Conservation (phyloP, 2,329 filamentous ascomycete species). For the Pseudogymnoascus sp. region DNA sequence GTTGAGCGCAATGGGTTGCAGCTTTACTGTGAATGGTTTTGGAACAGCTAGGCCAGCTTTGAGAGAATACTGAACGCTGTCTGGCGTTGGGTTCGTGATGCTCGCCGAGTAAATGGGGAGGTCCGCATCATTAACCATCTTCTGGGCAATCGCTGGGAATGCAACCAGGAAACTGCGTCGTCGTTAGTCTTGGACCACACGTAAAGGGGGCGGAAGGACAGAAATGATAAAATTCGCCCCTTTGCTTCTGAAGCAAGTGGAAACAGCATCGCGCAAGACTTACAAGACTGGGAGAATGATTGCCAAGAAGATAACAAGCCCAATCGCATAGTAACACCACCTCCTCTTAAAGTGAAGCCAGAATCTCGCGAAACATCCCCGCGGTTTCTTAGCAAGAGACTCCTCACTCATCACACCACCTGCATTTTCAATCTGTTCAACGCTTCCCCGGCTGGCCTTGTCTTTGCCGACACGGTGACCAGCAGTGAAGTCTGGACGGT, state of each 20-base stretch:
- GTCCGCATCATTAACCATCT: slow-evolving; percentile 31
- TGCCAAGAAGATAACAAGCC: slow-evolving; percentile 31
- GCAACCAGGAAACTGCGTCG: slow-evolving; percentile 31
- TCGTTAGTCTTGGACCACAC: background rate
- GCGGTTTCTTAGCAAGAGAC: background rate
- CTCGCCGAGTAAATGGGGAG: slow-evolving; percentile 31
- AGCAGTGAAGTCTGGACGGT: background rate
- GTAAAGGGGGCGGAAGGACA: background rate
- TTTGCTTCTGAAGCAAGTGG: background rate
- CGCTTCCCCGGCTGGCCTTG: background rate
- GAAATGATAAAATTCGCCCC: background rate
- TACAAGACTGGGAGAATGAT: slow-evolving; percentile 29
- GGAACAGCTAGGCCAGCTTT: slow-evolving; percentile 32
- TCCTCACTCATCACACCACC: background rate
- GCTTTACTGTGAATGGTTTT: slow-evolving; percentile 29
- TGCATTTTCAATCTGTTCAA: slow-evolving; percentile 1
- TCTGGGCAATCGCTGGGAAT: slow-evolving; percentile 35
- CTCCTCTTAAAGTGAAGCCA: slow-evolving; percentile 32
- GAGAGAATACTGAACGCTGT: slow-evolving; percentile 30
- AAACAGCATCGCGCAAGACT: background rate
- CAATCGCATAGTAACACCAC: slow-evolving; percentile 33
- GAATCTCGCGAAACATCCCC: slow-evolving; percentile 18
- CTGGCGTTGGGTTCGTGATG: slow-evolving; percentile 29
- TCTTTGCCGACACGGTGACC: background rate
- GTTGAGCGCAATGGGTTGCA: slow-evolving; percentile 30